A percentile compares a stretch with the other conserved stretches of the same genome.
These are phyloP conservation scores for Phanerochaete carnosa DNA, from an alignment of 768 basidiomycete species.

Conservation along the genomic window DNA sequence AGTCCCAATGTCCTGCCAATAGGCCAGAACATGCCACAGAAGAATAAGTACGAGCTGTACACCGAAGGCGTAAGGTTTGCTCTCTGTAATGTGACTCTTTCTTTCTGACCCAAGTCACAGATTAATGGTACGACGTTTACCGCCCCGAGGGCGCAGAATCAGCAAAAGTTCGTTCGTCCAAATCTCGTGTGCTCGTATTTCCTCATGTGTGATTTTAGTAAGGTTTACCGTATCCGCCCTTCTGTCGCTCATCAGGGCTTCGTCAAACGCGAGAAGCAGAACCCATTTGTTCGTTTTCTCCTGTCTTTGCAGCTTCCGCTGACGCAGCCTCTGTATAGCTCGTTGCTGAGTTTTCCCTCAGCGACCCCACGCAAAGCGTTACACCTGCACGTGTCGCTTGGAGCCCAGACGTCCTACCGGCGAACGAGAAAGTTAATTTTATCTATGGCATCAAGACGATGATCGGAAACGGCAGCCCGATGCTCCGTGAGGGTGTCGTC, in stretches of 20 bases:
- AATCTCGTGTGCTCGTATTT: background rate
- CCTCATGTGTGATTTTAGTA: constrained; percentile 30
- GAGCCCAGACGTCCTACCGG: constrained; percentile 55
- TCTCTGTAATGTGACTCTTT: background rate
- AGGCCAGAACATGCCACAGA: constrained; percentile 62
- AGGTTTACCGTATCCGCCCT: constrained; percentile 65
- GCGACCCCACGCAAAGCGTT: constrained; percentile 57
- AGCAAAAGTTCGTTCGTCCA: constrained; percentile 45
- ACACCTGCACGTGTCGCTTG: constrained; percentile 66
- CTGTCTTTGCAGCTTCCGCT: too few relatives aligned
- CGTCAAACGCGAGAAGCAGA: constrained; percentile 43
- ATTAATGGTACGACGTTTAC: constrained; percentile 60
- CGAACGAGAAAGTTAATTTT: constrained; percentile 43
- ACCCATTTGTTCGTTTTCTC: constrained; percentile 51
- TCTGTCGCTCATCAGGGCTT: constrained; percentile 64
- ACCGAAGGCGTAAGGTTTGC: constrained; percentile 45
- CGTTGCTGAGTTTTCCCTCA: constrained; percentile 56
- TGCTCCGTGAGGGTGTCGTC: constrained; percentile 58
- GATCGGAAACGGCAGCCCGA: constrained; percentile 61
- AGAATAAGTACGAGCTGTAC: constrained; percentile 60
- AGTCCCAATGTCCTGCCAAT: constrained; percentile 56
- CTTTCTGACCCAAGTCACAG: constrained; percentile 26
- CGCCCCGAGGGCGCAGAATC: constrained; percentile 55
- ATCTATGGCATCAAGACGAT: constrained; percentile 60
- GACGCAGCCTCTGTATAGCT: too few relatives aligned